A percentile compares a stretch with the other conserved stretches of the same genome.
Conservation (phyloP, 1,139 yeast species). For the Saccharomycopsis phalli region DNA sequence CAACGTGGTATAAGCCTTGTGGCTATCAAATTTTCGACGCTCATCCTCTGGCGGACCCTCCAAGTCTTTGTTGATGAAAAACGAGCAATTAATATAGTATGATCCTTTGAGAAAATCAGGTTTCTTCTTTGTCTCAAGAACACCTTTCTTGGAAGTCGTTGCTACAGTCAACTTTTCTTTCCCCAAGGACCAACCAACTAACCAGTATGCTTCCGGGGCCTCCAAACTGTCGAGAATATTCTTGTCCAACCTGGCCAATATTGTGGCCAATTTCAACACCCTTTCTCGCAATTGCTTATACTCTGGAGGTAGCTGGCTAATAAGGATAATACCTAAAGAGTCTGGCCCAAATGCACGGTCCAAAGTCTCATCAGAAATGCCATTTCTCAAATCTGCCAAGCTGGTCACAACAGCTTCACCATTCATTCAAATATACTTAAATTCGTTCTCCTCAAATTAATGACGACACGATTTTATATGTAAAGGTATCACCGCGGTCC, state of each 20-base stretch:
- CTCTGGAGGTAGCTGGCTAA: slow-evolving; percentile 36
- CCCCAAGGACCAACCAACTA: slow-evolving; percentile 63
- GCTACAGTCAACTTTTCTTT: slow-evolving; percentile 35
- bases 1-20: slow-evolving; percentile 39
- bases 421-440: no score
- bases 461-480: no score
- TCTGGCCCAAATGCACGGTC: slow-evolving; percentile 46
- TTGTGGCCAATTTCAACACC: slow-evolving; percentile 40
- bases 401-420: slow-evolving; percentile 29
- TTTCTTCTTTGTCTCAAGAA: slow-evolving; percentile 24
- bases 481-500: no score
- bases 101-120: slow-evolving; percentile 53
- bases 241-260: slow-evolving; percentile 36
- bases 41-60: slow-evolving; percentile 39
- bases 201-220: slow-evolving; percentile 40
- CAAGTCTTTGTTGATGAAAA: slow-evolving; percentile 34
- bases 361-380: slow-evolving; percentile 30
- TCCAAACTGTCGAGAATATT: slow-evolving; percentile 34
- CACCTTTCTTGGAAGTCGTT: background rate
- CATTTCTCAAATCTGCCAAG: slow-evolving; percentile 30
- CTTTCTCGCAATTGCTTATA: slow-evolving; percentile 34
- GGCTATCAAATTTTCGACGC: slow-evolving; percentile 29
- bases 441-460: no score
- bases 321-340: slow-evolving; percentile 45
- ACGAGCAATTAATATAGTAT: slow-evolving; percentile 52